Base-by-base conservation (phyloP, 345 rosid genomes). In the Linum usitatissimum region DNA sequence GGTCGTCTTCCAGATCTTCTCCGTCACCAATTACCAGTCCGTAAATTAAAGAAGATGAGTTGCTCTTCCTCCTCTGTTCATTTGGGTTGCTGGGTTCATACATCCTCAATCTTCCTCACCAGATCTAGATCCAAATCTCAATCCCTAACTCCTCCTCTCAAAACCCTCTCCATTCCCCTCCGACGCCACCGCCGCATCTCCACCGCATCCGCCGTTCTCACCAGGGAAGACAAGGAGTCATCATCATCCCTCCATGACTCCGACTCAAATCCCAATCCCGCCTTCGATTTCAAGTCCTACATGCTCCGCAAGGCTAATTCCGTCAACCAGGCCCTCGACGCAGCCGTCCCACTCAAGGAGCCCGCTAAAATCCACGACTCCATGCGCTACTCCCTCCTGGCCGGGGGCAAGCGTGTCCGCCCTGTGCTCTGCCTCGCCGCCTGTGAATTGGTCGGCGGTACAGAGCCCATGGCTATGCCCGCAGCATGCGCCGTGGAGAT, bases 311-410 rank as follows among this genome's bases (percentile, higher is more conserved):
- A 82, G 68, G 96, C 84, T 3, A 67, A 66, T 34, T 58, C 83
- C 4, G 79, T 93, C 20, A 90, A 87, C 66, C 85, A 73, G 59
- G 96, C 97, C 10, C 61, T 93, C 9, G 90, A 87, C 23, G 66
- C 75, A 1, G 80, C 96, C 7, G 83, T 93, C 2, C 65, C 86
- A 8, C 74, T 90, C 61, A 77, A 80, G 6, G 85, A 84, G 0
- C 97, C 97, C 2, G 68, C 69, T 45, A 93, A 84, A 74, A 86
- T 93, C 76, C 95, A 93, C 53, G 92, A 90, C 63, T 83, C 96
- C 1, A 93, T 93, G 99, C 83, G 99, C 2, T 93, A 90, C 78
- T 90, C 96, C 21, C 86, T 93, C 15, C 77, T 93, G 53, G 96
- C 92, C 40, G 92, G 96, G 9, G 90, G 96, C 36, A 93, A 93